Evolutionary conservation across 2,329 filamentous ascomycete genomes (phyloP).

Genomic region (Cladosporium sp.): DNA sequence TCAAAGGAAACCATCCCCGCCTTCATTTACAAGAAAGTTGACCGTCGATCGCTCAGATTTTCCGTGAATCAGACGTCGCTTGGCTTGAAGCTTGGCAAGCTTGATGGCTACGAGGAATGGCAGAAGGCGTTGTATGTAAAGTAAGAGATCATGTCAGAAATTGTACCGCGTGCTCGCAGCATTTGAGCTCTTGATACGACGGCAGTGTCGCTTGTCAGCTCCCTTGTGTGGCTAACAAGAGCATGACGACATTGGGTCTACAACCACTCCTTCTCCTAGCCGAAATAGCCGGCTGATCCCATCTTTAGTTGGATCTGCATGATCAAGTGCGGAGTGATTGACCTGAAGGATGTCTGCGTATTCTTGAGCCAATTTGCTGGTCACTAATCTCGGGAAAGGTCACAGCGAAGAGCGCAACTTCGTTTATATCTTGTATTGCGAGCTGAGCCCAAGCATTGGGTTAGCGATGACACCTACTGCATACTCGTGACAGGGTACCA

Average conservation of each 20-base stretch:
- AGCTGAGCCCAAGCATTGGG: background rate
- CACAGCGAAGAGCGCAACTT: background rate
- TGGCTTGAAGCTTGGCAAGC: conserved; percentile 1
- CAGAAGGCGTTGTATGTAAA: too few species aligned
- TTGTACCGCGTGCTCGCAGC: too few species aligned
- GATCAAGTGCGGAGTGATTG: background rate
- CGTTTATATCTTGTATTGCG: background rate
- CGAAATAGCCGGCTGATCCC: background rate
- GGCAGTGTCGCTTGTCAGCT: too few species aligned
- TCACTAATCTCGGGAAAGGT: background rate
- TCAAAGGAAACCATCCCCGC: background rate
- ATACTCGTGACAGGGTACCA: too few species aligned
- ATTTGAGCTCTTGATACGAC: too few species aligned
- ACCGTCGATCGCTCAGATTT: background rate
- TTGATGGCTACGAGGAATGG: background rate
- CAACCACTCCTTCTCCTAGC: too few species aligned
- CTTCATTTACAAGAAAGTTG: background rate
- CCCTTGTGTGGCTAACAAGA: too few species aligned
- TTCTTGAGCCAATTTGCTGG: too few species aligned
- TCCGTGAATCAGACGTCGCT: conserved; percentile 2
- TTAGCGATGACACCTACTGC: too few species aligned
- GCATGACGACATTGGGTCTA: too few species aligned
- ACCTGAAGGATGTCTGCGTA: background rate
- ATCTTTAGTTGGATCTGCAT: background rate
- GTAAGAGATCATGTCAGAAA: too few species aligned